A percentile compares a stretch with the other conserved stretches of the same genome.
phyloP scores from a whole-genome alignment of 176 grass and related monocot genomes.

The Otatea glauca region DNA sequence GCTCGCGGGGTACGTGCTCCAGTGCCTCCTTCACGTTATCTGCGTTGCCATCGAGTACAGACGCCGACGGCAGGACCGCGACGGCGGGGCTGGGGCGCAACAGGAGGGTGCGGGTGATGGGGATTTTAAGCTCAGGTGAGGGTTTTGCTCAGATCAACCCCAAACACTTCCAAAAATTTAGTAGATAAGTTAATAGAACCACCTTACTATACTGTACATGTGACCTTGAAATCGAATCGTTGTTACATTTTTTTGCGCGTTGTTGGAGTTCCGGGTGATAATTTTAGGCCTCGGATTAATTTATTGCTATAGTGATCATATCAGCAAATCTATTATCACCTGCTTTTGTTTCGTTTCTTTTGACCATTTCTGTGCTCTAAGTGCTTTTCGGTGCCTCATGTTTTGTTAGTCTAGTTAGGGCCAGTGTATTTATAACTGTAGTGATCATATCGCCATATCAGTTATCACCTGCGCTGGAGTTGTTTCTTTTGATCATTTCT shows the following conservation, averaged over 20 bases:
- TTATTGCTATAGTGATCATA: constrained; percentile 3
- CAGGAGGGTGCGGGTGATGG: constrained; percentile 43
- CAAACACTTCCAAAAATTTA: background rate
- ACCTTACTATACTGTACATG: background rate
- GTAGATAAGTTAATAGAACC: background rate
- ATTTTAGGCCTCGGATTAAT: background rate
- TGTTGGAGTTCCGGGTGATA: background rate
- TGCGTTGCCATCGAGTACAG: constrained; percentile 68
- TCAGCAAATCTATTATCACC: background rate
- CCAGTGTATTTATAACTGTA: background rate
- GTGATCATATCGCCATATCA: background rate
- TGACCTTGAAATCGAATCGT: constrained; percentile 10
- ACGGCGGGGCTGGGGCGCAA: background rate
- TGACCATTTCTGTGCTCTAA: background rate
- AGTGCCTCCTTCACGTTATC: constrained; percentile 67
- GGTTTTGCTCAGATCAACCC: background rate
- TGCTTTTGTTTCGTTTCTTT: background rate
- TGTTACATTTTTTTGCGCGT: background rate
- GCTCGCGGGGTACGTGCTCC: constrained; percentile 62
- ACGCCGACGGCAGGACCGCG: constrained; percentile 22
- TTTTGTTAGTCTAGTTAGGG: background rate
- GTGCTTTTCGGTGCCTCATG: background rate
- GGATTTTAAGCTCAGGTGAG: constrained; percentile 65
- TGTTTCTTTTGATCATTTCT: constrained; percentile 13
- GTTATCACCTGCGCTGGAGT: background rate